A percentile compares a stretch with the other conserved stretches of the same genome.
Conservation (phyloP, 2,329 filamentous ascomycete species). For the Clonostachys solani region DNA sequence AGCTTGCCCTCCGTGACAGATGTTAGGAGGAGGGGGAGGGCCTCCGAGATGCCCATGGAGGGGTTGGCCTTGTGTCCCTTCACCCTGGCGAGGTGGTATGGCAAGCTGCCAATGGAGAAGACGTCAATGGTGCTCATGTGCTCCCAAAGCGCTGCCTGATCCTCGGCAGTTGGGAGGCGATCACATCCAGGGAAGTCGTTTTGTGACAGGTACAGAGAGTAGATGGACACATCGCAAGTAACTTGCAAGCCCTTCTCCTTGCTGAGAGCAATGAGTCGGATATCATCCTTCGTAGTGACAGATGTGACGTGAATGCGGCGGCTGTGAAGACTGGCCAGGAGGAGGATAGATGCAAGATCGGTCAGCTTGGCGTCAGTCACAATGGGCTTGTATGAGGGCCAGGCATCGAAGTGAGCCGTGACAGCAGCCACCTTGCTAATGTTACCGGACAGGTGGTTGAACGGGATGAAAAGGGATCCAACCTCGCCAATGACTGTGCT, state of each 20-base stretch:
- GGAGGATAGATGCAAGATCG: slow-evolving; percentile 74
- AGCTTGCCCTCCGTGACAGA: slow-evolving; percentile 71
- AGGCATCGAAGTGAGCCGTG: slow-evolving; percentile 73
- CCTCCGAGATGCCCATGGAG: slow-evolving; percentile 66
- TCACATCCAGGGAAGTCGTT: slow-evolving; percentile 65
- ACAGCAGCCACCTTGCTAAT: slow-evolving; percentile 81
- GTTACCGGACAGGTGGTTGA: slow-evolving; percentile 77
- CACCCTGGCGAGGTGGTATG: slow-evolving; percentile 66
- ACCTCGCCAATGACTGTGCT: slow-evolving; percentile 69
- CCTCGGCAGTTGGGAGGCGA: slow-evolving; percentile 60
- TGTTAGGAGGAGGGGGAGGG: slow-evolving; percentile 70
- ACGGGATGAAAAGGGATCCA: slow-evolving; percentile 77
- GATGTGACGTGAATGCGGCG: slow-evolving; percentile 77
- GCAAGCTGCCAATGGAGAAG: slow-evolving; percentile 75
- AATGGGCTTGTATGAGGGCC: slow-evolving; percentile 75
- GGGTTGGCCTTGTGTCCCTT: slow-evolving; percentile 49
- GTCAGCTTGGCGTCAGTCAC: slow-evolving; percentile 78
- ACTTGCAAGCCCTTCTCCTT: slow-evolving; percentile 80
- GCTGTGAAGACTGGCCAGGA: slow-evolving; percentile 74
- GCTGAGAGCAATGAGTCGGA: slow-evolving; percentile 70
- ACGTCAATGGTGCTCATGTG: slow-evolving; percentile 70
- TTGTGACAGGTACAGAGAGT: slow-evolving; percentile 70
- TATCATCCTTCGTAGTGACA: slow-evolving; percentile 75
- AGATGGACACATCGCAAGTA: slow-evolving; percentile 79
- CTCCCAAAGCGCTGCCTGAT: slow-evolving; percentile 72